Conservation (phyloP, 164 flowering plant species). For the Vitis amurensis region DNA sequence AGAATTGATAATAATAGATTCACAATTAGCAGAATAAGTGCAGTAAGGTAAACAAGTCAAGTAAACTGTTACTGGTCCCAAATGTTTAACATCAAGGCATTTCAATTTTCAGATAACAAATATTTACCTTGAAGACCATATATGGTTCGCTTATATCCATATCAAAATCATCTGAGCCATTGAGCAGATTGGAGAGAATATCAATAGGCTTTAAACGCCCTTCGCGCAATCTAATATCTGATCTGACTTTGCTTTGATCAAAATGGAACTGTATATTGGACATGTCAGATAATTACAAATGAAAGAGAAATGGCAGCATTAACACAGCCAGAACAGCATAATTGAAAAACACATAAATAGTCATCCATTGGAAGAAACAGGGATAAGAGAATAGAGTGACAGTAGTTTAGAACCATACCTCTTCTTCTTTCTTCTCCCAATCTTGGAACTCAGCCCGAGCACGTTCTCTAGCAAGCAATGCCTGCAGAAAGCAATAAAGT, state of each 20-base stretch:
- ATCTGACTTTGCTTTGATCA: conserved; percentile 96
- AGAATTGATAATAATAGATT: no score
- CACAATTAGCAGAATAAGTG: no score
- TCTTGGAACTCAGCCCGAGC: conserved; percentile 96
- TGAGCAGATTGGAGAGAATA: conserved; percentile 77
- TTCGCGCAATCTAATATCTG: conserved; percentile 85
- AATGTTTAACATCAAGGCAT: no score
- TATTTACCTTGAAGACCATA: conserved; percentile 84
- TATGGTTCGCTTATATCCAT: conserved; percentile 90
- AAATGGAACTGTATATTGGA: conserved; percentile 83
- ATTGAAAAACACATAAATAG: background rate
- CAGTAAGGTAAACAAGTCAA: no score
- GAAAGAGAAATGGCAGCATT: background rate
- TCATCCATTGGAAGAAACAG: background rate
- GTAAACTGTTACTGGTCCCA: no score
- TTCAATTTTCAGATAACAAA: background rate
- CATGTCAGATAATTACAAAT: conserved; percentile 9
- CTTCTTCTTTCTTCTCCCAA: conserved; percentile 99
- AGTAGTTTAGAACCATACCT: conserved; percentile 43
- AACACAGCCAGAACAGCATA: background rate
- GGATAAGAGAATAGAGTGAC: background rate
- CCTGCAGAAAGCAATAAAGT: conserved; percentile 36
- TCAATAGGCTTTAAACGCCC: conserved; percentile 94
- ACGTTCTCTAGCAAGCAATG: conserved; percentile 87
- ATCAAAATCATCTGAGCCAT: conserved; percentile 78